phyloP scores from a whole-genome alignment of 257 asterid species.

The Solanum corneliomulleri region DNA sequence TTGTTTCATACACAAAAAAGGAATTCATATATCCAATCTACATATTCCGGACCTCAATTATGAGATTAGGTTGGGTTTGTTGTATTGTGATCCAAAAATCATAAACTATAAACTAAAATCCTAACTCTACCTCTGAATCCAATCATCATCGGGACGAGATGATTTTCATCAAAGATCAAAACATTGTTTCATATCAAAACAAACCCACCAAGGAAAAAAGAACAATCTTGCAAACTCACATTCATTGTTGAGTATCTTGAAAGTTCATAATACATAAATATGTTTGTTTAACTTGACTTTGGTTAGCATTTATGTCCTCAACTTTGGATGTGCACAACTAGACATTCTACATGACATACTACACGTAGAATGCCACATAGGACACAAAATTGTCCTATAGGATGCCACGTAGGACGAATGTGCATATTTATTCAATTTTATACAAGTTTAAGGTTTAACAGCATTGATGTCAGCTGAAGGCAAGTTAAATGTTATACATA shows the following conservation, averaged over 20 bases:
- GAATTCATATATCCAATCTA: neutral
- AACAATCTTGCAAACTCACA: neutral
- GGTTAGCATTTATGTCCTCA: neutral
- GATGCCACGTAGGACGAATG: no score
- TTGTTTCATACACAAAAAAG: neutral
- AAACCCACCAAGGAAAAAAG: neutral
- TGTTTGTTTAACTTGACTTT: neutral
- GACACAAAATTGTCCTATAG: no score
- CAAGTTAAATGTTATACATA: neutral
- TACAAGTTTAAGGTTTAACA: neutral
- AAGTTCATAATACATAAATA: neutral
- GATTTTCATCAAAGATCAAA: neutral
- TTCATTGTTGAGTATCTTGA: neutral
- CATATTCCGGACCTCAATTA: neutral
- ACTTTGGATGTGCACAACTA: neutral
- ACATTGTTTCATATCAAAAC: neutral
- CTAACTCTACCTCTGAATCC: neutral
- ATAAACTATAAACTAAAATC: neutral
- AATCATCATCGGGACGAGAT: neutral
- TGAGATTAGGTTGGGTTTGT: neutral
- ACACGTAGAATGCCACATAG: no score
- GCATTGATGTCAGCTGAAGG: no score
- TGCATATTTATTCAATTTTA: no score
- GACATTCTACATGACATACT: neutral
- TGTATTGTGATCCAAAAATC: neutral